Conservation (phyloP, 2,329 filamentous ascomycete species). For the Colletotrichum graminicola region DNA sequence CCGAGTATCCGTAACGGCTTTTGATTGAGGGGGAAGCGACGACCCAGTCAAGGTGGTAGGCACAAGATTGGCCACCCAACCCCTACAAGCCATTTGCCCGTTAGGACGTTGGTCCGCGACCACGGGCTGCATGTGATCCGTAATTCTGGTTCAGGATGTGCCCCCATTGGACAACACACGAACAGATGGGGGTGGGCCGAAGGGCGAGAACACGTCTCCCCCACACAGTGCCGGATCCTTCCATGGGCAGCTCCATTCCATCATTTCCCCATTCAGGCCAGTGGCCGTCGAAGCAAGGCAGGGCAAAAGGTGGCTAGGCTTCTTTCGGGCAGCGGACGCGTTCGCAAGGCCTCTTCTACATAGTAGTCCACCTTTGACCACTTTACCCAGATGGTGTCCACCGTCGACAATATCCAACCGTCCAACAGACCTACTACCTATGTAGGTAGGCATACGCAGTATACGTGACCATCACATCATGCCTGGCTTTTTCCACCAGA, state of each 20-base stretch:
- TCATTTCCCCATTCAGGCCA: constrained; percentile 35
- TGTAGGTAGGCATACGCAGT: no score
- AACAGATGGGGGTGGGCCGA: constrained; percentile 5
- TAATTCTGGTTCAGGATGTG: not conserved
- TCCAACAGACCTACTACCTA: not conserved
- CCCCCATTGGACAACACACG: constrained; percentile 12
- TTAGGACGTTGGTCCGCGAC: constrained; percentile 17
- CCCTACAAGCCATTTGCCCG: constrained; percentile 12
- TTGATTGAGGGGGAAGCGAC: not conserved
- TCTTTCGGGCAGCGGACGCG: constrained; percentile 7
- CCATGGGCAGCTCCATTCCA: constrained; percentile 1
- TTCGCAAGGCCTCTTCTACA: not conserved
- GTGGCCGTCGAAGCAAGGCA: constrained; percentile 16
- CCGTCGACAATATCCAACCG: constrained; percentile 1
- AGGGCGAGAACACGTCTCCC: constrained; percentile 10
- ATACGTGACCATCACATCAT: not conserved
- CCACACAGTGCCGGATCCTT: constrained; percentile 34
- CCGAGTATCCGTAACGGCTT: no score
- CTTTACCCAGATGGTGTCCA: constrained; percentile 18
- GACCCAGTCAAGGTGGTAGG: constrained; percentile 2
- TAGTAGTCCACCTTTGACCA: constrained; percentile 7
- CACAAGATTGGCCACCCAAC: not conserved
- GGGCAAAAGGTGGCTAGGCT: not conserved
- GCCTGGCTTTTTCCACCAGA: not conserved
- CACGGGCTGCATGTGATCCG: constrained; percentile 4